A percentile compares a stretch with the other conserved stretches of the same genome.
phyloP scores from a whole-genome alignment of 768 basidiomycete genomes.

The Pleurotus citrinopileatus region DNA sequence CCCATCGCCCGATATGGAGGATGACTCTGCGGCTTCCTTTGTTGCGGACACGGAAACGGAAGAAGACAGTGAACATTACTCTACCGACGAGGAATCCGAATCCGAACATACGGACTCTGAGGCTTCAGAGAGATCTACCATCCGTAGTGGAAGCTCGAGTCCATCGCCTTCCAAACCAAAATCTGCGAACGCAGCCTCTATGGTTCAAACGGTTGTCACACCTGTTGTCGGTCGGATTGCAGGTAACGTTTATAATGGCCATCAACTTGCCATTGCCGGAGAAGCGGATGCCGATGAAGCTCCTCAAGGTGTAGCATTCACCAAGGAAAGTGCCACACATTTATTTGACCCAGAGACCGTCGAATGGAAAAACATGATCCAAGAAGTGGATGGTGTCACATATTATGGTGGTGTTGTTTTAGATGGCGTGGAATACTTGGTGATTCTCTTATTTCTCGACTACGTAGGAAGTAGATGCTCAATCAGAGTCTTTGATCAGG shows the following conservation, averaged over 20 bases:
- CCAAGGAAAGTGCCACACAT: conserved; percentile 27
- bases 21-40: too few relatives aligned
- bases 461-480: not conserved
- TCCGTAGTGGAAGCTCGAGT: too few relatives aligned
- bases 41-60: too few relatives aligned
- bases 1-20: too few relatives aligned
- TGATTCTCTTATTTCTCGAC: conserved; percentile 20
- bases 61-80: too few relatives aligned
- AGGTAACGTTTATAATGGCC: conserved; percentile 39
- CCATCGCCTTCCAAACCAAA: conserved; percentile 21
- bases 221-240: conserved; percentile 45
- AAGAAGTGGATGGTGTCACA: conserved; percentile 16
- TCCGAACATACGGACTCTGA: too few relatives aligned
- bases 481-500: conserved; percentile 34
- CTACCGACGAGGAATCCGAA: too few relatives aligned
- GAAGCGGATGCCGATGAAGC: conserved; percentile 24
- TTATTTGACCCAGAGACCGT: conserved; percentile 31
- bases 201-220: conserved; percentile 38
- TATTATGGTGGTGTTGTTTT: conserved; percentile 47
- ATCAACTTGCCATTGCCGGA: conserved; percentile 39
- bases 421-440: conserved; percentile 57
- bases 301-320: conserved; percentile 22
- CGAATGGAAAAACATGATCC: conserved; percentile 25
- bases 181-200: conserved; percentile 25
- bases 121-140: too few relatives aligned